Percentiles rank a stretch among this genome's conserved stretches.
Conservation (phyloP, 2,329 filamentous ascomycete species). For the Botrytis medusae region DNA sequence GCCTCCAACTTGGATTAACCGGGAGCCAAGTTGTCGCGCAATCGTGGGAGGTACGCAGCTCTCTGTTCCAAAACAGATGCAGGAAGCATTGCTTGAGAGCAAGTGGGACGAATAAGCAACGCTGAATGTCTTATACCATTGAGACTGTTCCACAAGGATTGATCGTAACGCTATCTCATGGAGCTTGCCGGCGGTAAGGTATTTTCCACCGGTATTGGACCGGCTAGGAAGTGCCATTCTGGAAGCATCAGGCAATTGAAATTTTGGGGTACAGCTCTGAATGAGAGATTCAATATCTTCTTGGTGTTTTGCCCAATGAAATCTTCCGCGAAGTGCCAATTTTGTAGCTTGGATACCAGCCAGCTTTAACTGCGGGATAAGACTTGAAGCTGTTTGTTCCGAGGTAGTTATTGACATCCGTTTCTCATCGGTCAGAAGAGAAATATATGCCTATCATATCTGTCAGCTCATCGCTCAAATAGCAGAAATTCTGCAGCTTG, state of each 20-base stretch:
- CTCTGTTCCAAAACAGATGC: constrained; percentile 42
- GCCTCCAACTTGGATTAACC: neutral
- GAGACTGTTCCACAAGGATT: constrained; percentile 40
- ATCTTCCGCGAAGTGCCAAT: no score
- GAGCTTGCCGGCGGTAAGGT: constrained; percentile 32
- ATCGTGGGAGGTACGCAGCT: constrained; percentile 41
- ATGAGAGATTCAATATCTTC: no score
- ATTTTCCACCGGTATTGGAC: constrained; percentile 31
- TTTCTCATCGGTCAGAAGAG: no score
- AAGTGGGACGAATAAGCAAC: constrained; percentile 23
- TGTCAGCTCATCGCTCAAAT: no score
- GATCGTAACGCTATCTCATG: constrained; percentile 39
- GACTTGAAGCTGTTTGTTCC: no score
- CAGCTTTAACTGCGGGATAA: no score
- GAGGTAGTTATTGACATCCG: no score
- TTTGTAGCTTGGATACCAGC: no score
- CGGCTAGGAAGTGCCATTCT: constrained; percentile 22
- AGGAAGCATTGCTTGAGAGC: constrained; percentile 16
- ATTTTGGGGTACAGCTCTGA: constrained; percentile 26
- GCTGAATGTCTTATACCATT: constrained; percentile 42
- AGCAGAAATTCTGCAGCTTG: no score
- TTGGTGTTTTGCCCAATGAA: no score
- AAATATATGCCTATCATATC: no score
- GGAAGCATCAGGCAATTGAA: constrained; percentile 41
- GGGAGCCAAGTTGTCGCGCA: constrained; percentile 33